Percentiles rank a stretch among this genome's conserved stretches.
phyloP scores from a whole-genome alignment of 75 land plant genomes.

The Sequoia sempervirens region DNA sequence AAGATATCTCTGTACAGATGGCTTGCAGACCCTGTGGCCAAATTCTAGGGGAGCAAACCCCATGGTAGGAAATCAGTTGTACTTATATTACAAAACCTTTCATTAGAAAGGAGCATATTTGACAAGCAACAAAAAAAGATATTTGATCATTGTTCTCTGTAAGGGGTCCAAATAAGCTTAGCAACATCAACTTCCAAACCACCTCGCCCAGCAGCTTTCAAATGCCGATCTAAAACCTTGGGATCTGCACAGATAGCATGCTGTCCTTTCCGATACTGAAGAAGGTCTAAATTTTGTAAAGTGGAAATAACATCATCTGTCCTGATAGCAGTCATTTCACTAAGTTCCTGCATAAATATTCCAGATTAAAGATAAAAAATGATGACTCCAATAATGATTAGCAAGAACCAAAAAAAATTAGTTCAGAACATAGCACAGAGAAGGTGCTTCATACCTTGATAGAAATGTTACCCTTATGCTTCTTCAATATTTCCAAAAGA shows the following conservation, averaged over 20 bases:
- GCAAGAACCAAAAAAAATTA: neutral
- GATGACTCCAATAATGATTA: neutral
- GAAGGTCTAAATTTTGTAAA: conserved; percentile 70
- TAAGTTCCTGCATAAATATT: conserved; percentile 70
- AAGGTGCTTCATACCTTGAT: conserved; percentile 57
- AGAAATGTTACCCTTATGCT: conserved; percentile 85
- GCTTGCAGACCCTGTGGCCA: neutral
- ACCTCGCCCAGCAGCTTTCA: conserved; percentile 88
- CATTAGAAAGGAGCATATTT: neutral
- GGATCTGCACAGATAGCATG: conserved; percentile 98
- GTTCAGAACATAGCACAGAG: neutral
- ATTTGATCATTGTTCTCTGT: conserved; percentile 74
- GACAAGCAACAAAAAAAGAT: neutral
- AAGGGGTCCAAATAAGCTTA: conserved; percentile 96
- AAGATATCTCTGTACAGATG: neutral
- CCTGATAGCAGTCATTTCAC: conserved; percentile 96
- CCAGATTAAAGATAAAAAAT: neutral
- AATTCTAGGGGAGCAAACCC: neutral
- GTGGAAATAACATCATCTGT: conserved; percentile 80
- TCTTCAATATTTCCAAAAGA: conserved; percentile 86
- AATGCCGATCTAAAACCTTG: conserved; percentile 88
- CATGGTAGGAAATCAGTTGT: neutral
- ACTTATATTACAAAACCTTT: neutral
- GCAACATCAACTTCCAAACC: conserved; percentile 89
- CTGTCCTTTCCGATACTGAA: conserved; percentile 93